A percentile compares a stretch with the other conserved stretches of the same genome.
phyloP scores from a whole-genome alignment of 352 stramenopile genomes.

The Phytophthora ohioensis region DNA sequence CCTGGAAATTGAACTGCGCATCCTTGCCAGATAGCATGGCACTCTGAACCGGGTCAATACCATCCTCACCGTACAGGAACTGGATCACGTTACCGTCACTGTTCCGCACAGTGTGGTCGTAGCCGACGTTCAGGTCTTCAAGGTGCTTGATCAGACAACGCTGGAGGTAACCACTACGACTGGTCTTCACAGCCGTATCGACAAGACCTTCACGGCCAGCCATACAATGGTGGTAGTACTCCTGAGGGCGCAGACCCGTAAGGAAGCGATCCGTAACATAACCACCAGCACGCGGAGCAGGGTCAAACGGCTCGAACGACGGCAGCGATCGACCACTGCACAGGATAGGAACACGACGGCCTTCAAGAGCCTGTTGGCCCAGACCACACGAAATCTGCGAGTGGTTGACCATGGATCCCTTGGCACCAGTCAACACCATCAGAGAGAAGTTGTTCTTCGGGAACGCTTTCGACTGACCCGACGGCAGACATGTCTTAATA shows the following conservation, averaged over 20 bases:
- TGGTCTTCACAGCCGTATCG: constrained; percentile 99
- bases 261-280: constrained; percentile 99
- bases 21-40: constrained; percentile 96
- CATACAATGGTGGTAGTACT: constrained; percentile 99
- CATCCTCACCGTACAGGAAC: constrained; percentile 99
- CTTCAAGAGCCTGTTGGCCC: constrained; percentile 99
- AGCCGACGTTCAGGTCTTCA: constrained; percentile 97
- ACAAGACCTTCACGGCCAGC: constrained; percentile 98
- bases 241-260: constrained; percentile 95
- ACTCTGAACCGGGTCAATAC: constrained; percentile 96
- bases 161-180: constrained; percentile 99
- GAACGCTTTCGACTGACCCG: constrained; percentile 98
- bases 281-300: constrained; percentile 96
- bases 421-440: constrained; percentile 99
- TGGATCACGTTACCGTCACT: constrained; percentile 98
- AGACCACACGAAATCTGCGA: constrained; percentile 99
- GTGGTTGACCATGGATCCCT: constrained; percentile 99
- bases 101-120: constrained; percentile 99
- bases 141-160: constrained; percentile 99
- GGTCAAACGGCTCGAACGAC: constrained; percentile 98
- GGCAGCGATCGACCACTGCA: constrained; percentile 98
- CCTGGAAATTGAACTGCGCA: constrained; percentile 94
- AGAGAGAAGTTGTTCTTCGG: constrained; percentile 99
- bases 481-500: constrained; percentile 99
- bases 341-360: constrained; percentile 98